These are phyloP conservation scores for Jaltomata sinuosa DNA, from an alignment of 257 asterid genomes.

Conservation along the genomic window DNA sequence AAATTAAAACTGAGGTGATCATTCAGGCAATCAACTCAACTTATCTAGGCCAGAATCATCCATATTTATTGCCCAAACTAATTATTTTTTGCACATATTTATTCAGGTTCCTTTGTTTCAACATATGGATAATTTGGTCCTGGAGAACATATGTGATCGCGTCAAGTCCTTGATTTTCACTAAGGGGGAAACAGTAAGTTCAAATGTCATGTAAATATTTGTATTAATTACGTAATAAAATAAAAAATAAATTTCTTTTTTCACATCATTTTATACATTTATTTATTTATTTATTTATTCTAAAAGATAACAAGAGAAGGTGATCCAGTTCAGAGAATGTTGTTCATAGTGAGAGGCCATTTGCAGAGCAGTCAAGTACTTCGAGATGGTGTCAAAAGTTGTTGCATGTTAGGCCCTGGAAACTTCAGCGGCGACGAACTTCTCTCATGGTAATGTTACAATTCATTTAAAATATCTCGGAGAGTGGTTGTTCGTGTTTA, in stretches of 20 bases:
- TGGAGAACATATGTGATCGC: conserved; percentile 92
- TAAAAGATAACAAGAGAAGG: conserved; percentile 80
- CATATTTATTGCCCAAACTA: background rate
- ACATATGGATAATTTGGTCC: conserved; percentile 88
- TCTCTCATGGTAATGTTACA: conserved; percentile 42
- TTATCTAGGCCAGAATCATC: background rate
- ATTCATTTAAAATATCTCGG: background rate
- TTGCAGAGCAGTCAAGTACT: conserved; percentile 94
- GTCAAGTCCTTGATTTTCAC: conserved; percentile 92
- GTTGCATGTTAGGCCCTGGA: conserved; percentile 98
- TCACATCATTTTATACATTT: background rate
- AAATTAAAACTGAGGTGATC: background rate
- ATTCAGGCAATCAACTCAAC: background rate
- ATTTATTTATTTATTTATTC: background rate
- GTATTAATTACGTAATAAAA: no score
- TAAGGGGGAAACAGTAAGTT: conserved; percentile 85
- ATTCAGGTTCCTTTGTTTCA: conserved; percentile 88
- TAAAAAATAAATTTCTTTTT: no score
- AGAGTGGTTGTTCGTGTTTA: background rate
- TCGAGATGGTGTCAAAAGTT: conserved; percentile 71
- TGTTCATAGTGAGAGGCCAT: conserved; percentile 91
- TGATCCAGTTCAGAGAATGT: conserved; percentile 87
- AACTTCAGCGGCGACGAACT: conserved; percentile 97
- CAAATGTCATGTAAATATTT: background rate
- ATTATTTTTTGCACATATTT: background rate